These are phyloP conservation scores for Hirschioporus abietinus DNA, from an alignment of 768 basidiomycete species.

Conservation along the genomic window DNA sequence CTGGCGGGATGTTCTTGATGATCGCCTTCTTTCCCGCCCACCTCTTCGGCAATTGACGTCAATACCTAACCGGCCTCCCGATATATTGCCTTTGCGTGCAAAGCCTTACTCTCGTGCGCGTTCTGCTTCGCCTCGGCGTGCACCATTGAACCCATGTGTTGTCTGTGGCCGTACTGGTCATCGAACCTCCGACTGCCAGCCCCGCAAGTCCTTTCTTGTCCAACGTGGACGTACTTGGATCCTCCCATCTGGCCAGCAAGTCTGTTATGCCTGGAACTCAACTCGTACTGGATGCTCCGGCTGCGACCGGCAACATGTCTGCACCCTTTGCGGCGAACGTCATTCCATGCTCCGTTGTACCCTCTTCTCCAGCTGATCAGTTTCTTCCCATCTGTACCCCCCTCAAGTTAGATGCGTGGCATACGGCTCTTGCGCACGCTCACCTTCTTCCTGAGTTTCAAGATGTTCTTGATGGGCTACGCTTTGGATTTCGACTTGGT, in stretches of 20 bases:
- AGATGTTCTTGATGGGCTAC: conserved; percentile 20
- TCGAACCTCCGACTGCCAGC: not conserved
- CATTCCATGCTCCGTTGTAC: conserved; percentile 18
- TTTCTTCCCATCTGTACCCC: conserved; percentile 22
- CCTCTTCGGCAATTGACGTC: not conserved
- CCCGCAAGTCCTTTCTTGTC: not conserved
- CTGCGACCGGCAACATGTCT: conserved; percentile 13
- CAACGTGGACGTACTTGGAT: not conserved
- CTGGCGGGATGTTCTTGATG: not conserved
- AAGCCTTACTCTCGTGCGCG: not conserved
- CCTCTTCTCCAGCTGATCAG: conserved; percentile 6
- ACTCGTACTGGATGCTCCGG: not conserved
- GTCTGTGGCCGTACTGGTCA: not conserved
- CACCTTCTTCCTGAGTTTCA: conserved; percentile 14
- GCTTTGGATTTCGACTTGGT: conserved; percentile 20
- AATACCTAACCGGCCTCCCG: too few species aligned
- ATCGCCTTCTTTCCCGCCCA: not conserved
- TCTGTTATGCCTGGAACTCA: not conserved
- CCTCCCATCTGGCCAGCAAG: not conserved
- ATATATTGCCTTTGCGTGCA: too few species aligned
- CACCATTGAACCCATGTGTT: not conserved
- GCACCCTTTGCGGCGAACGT: conserved; percentile 15
- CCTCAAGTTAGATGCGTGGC: too few species aligned
- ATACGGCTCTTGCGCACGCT: too few species aligned
- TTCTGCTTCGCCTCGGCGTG: not conserved